Percentiles rank a stretch among this genome's conserved stretches.
These are phyloP conservation scores for Caryocar brasiliense DNA, from an alignment of 441 rosid genomes.

Conservation along the genomic window DNA sequence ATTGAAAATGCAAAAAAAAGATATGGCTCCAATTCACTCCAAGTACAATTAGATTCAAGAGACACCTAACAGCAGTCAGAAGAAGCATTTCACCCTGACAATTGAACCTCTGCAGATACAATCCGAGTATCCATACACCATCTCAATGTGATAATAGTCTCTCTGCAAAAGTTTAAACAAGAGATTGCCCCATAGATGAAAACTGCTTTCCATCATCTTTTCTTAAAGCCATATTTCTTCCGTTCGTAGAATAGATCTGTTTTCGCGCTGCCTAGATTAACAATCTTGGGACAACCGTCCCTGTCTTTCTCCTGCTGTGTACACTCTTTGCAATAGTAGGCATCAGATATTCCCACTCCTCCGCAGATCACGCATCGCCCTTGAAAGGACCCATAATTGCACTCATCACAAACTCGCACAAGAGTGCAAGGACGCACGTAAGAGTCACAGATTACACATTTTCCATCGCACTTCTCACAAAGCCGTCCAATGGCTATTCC, in stretches of 20 bases:
- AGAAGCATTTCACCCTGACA: no score
- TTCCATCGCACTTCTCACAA: constrained; percentile 82
- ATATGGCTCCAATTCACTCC: no score
- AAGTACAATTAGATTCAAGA: no score
- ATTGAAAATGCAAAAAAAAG: no score
- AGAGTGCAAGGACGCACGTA: constrained; percentile 87
- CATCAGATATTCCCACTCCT: constrained; percentile 86
- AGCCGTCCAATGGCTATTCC: constrained; percentile 83
- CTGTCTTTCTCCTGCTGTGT: constrained; percentile 86
- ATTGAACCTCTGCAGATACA: no score
- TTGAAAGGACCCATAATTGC: constrained; percentile 88
- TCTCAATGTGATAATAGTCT: no score
- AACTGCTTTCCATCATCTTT: constrained; percentile 26
- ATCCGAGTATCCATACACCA: no score
- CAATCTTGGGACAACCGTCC: constrained; percentile 84
- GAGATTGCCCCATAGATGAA: no score
- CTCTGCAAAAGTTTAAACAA: no score
- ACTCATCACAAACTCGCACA: constrained; percentile 82
- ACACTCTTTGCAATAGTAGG: constrained; percentile 81
- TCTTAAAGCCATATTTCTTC: constrained; percentile 80
- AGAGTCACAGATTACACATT: constrained; percentile 77
- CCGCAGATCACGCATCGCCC: constrained; percentile 86
- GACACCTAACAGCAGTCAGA: no score
- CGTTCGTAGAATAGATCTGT: constrained; percentile 73
- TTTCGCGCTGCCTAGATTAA: constrained; percentile 76